Evolutionary conservation across 148 eudicot genomes (phyloP).

Genomic region (Amaranthus hypochondriacus): DNA sequence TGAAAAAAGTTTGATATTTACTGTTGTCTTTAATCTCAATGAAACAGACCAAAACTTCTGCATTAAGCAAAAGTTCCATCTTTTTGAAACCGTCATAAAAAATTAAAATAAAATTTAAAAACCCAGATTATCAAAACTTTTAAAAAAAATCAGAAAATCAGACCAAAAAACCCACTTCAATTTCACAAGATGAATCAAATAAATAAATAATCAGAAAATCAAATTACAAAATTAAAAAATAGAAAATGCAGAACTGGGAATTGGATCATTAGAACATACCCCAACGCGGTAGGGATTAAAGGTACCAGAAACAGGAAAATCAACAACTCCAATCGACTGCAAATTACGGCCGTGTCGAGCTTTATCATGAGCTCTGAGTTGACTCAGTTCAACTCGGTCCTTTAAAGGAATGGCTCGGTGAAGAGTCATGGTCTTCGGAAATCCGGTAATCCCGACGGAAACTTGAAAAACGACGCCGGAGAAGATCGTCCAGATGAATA

Average conservation of each 20-base stretch:
- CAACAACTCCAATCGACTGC: conserved; percentile 69
- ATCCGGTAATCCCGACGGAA: conserved; percentile 27
- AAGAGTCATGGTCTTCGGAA: conserved; percentile 47
- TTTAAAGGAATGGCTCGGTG: conserved; percentile 65
- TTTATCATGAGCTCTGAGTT: conserved; percentile 71
- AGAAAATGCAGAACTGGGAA: neutral
- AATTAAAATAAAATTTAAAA: neutral
- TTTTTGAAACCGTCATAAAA: neutral
- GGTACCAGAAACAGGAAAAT: conserved; percentile 73
- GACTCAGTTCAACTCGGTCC: conserved; percentile 62
- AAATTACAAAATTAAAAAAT: neutral
- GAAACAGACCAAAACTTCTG: conserved; percentile 7
- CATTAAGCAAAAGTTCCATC: conserved; percentile 3
- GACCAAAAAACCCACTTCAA: conserved; percentile 1
- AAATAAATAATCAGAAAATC: neutral
- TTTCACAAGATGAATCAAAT: conserved; percentile 1
- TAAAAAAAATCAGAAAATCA: neutral
- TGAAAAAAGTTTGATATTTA: neutral
- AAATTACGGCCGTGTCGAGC: conserved; percentile 63
- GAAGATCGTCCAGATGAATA: conserved; percentile 30
- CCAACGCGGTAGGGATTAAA: conserved; percentile 86
- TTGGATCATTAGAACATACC: conserved; percentile 38
- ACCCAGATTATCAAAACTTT: conserved; percentile 8
- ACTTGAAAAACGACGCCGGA: conserved; percentile 24
- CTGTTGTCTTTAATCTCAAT: neutral